Conservation (phyloP, 2,329 filamentous ascomycete genomes). For the Curvularia lunata region DNA sequence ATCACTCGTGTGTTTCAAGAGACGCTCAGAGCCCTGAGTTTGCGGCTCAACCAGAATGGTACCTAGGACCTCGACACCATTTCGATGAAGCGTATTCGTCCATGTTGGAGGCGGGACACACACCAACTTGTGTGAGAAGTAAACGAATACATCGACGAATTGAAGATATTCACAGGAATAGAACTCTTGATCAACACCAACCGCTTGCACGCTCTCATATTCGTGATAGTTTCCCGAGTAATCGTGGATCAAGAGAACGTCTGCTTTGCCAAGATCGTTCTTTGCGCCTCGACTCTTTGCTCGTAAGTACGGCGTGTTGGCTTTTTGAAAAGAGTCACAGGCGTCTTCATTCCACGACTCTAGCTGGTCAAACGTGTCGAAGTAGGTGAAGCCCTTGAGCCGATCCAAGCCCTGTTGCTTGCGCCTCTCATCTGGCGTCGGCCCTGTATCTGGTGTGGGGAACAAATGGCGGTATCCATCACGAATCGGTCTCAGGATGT, state of each 20-base stretch:
- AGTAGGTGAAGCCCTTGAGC: slow-evolving; percentile 51
- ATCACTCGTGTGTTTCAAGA: slow-evolving; percentile 29
- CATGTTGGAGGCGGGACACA: slow-evolving; percentile 55
- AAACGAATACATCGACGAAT: slow-evolving; percentile 54
- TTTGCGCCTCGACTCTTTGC: slow-evolving; percentile 15
- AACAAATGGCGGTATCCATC: slow-evolving; percentile 49
- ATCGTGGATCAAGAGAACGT: slow-evolving; percentile 49
- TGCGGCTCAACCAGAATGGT: slow-evolving; percentile 55
- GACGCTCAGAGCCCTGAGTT: slow-evolving; percentile 39
- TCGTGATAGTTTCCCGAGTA: slow-evolving; percentile 54
- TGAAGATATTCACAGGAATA: slow-evolving; percentile 56
- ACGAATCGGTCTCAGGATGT: slow-evolving; percentile 49
- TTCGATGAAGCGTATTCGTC: slow-evolving; percentile 56
- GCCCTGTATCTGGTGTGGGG: slow-evolving; percentile 42
- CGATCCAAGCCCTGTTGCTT: slow-evolving; percentile 40
- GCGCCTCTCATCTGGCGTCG: slow-evolving; percentile 42
- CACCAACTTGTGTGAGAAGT: slow-evolving; percentile 57
- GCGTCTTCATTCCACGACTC: slow-evolving; percentile 41
- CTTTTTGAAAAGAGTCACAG: slow-evolving; percentile 45
- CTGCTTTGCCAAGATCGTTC: slow-evolving; percentile 21
- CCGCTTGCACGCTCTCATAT: slow-evolving; percentile 49
- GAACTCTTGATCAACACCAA: slow-evolving; percentile 35
- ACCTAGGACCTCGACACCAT: slow-evolving; percentile 53
- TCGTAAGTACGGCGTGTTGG: slow-evolving; percentile 49
- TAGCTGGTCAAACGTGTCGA: slow-evolving; percentile 51